phyloP scores from a whole-genome alignment of 306 rosid genomes.

The Potentilla sterilis region DNA sequence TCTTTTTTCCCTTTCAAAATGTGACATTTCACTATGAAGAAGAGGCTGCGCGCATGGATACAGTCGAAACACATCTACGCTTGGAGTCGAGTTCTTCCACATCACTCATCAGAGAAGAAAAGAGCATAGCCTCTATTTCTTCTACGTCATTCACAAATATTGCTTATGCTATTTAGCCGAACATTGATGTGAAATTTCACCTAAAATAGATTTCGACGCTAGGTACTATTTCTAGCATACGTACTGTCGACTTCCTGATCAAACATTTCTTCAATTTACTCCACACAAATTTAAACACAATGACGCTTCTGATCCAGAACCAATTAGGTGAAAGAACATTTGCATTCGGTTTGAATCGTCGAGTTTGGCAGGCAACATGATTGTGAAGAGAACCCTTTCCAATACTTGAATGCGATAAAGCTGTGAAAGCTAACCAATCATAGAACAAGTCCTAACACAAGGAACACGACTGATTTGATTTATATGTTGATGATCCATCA shows the following conservation, averaged over 20 bases:
- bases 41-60: neutral
- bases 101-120: neutral
- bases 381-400: constrained; percentile 14
- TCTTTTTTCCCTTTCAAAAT: too few relatives aligned
- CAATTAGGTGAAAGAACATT: neutral
- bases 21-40: neutral
- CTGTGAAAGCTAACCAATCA: neutral
- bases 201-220: neutral
- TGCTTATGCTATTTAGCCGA: neutral
- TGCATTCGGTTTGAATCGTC: constrained; percentile 10
- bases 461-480: constrained; percentile 1
- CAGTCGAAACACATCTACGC: neutral
- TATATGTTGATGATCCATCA: neutral
- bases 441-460: neutral
- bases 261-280: neutral
- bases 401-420: neutral
- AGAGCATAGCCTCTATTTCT: neutral
- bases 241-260: neutral
- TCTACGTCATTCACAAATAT: neutral
- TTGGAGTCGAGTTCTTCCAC: neutral
- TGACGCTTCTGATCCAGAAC: neutral
- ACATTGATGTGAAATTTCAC: neutral
- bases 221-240: neutral
- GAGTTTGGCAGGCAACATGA: constrained; percentile 47
- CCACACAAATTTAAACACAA: neutral